A percentile compares a stretch with the other conserved stretches of the same genome.
phyloP scores from a whole-genome alignment of 2,329 filamentous ascomycete species.

The Chlorencoelia australis region DNA sequence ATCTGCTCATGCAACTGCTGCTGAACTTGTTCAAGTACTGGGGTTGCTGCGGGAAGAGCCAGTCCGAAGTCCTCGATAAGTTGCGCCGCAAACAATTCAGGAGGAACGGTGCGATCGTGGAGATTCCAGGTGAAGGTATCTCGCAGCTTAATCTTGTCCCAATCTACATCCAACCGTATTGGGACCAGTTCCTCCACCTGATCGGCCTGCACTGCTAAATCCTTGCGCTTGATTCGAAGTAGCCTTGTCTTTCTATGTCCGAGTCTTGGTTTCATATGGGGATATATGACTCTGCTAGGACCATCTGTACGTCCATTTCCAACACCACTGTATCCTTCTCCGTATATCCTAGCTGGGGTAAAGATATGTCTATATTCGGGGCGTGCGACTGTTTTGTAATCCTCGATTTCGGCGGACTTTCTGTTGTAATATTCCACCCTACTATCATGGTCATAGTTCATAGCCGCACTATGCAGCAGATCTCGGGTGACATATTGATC shows the following conservation, averaged over 20 bases:
- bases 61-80: constrained; percentile 84
- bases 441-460: constrained; percentile 39
- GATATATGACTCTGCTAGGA: constrained; percentile 62
- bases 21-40: constrained; percentile 49
- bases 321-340: constrained; percentile 75
- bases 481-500: constrained; percentile 58
- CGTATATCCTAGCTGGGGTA: constrained; percentile 49
- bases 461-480: constrained; percentile 44
- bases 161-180: constrained; percentile 83
- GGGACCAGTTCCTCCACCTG: constrained; percentile 87
- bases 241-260: constrained; percentile 66
- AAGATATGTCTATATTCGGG: constrained; percentile 45
- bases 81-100: constrained; percentile 77
- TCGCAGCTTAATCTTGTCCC: constrained; percentile 88
- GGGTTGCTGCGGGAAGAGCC: constrained; percentile 58
- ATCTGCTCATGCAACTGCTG: constrained; percentile 80
- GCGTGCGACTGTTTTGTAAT: constrained; percentile 52
- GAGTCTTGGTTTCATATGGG: constrained; percentile 61
- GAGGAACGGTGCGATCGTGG: constrained; percentile 73
- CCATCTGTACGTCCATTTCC: constrained; percentile 80
- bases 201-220: constrained; percentile 77
- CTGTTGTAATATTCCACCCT: constrained; percentile 47
- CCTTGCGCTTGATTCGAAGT: constrained; percentile 66
- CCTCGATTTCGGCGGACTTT: constrained; percentile 57
- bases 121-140: constrained; percentile 99